Evolutionary conservation across 768 basidiomycete species (phyloP).

Genomic region (Hericium coralloides): DNA sequence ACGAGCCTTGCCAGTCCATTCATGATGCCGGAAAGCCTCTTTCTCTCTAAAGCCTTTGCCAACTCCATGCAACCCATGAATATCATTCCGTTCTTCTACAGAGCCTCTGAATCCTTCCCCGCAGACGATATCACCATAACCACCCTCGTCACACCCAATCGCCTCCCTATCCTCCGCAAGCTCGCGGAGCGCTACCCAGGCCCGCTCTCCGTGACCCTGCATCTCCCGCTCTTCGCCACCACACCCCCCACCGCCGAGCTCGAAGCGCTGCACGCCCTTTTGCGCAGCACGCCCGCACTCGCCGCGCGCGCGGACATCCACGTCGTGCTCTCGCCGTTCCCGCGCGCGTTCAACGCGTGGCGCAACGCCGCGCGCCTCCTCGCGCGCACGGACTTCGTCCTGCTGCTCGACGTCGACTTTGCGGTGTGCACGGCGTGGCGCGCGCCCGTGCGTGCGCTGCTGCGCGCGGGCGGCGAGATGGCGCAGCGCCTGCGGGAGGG

Average conservation of each 20-base stretch:
- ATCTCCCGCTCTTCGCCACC: conserved; percentile 45
- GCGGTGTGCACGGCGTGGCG: conserved; percentile 78
- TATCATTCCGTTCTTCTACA: conserved; percentile 77
- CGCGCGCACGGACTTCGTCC: conserved; percentile 73
- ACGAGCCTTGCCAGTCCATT: too few species aligned
- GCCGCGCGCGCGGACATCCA: conserved; percentile 72
- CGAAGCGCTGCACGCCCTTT: conserved; percentile 33
- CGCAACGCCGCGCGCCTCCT: conserved; percentile 80
- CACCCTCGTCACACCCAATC: conserved; percentile 73
- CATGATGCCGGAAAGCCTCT: conserved; percentile 14
- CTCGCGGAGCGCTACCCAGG: conserved; percentile 76
- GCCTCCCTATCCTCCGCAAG: conserved; percentile 62
- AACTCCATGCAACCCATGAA: conserved; percentile 63
- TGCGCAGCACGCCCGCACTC: conserved; percentile 59
- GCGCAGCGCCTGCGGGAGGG: conserved; percentile 48
- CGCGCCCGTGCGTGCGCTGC: conserved; percentile 32
- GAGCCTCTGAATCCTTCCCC: conserved; percentile 46
- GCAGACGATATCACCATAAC: conserved; percentile 74
- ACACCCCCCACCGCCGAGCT: conserved; percentile 26
- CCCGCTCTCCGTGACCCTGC: conserved; percentile 82
- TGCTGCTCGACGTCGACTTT: conserved; percentile 92
- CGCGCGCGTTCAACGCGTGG: conserved; percentile 69
- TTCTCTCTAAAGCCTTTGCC: conserved; percentile 64
- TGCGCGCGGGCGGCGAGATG: conserved; percentile 13
- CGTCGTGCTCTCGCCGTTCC: conserved; percentile 69